Evolutionary conservation across 805 yeast genomes (phyloP).

Genomic region (Saccharomycopsis capsularis): DNA sequence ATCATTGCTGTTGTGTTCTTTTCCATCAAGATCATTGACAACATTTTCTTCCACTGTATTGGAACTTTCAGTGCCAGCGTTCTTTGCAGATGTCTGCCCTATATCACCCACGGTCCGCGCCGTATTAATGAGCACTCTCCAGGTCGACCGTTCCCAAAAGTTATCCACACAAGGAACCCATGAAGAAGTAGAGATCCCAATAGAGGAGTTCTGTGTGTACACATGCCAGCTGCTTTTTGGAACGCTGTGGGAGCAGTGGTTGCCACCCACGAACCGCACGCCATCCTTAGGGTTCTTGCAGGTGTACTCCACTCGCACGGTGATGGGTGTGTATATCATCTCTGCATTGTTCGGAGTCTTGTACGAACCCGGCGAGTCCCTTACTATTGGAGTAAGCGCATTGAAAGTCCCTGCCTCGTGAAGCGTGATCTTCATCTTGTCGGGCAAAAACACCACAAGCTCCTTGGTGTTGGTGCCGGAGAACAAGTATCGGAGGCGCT

Average conservation of each 20-base stretch:
- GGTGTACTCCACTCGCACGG: slow-evolving; percentile 59
- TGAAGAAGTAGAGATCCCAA: slow-evolving; percentile 79
- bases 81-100: slow-evolving; percentile 29
- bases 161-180: slow-evolving; percentile 98
- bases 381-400: slow-evolving; percentile 32
- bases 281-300: slow-evolving; percentile 67
- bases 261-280: slow-evolving; percentile 62
- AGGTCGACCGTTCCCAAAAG: slow-evolving; percentile 79
- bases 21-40: too few species aligned
- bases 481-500: slow-evolving; percentile 45
- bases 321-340: slow-evolving; percentile 63
- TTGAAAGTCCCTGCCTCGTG: slow-evolving; percentile 41
- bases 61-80: not conserved
- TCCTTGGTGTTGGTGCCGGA: slow-evolving; percentile 57
- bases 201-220: slow-evolving; percentile 72
- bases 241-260: slow-evolving; percentile 33
- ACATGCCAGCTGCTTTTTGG: slow-evolving; percentile 64
- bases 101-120: slow-evolving; percentile 77
- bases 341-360: slow-evolving; percentile 35
- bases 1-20: slow-evolving; percentile 12
- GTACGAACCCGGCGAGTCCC: slow-evolving; percentile 34
- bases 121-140: slow-evolving; percentile 84
- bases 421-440: slow-evolving; percentile 51
- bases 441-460: slow-evolving; percentile 56
- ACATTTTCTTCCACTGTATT: slow-evolving; percentile 17